Conservation (phyloP, 306 rosid genomes). For the Cicer chorassanicum region DNA sequence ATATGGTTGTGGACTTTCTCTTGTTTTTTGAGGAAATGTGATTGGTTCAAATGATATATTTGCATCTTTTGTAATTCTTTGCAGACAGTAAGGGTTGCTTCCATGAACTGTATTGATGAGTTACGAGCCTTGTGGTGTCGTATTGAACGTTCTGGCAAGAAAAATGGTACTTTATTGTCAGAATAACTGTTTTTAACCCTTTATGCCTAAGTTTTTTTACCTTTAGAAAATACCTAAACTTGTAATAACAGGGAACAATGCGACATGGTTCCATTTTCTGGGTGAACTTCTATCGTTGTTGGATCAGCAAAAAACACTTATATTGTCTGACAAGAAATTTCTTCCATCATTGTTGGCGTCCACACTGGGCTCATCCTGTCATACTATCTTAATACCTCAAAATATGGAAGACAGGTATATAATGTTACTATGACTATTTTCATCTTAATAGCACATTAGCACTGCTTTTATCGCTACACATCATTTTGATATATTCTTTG, state of each 20-base stretch:
- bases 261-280: constrained; percentile 67
- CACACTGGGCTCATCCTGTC: constrained; percentile 63
- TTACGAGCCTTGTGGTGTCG: constrained; percentile 62
- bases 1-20: constrained; percentile 2
- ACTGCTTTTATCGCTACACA: not conserved
- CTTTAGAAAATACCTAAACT: constrained; percentile 32
- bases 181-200: constrained; percentile 25
- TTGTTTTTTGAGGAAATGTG: constrained; percentile 15
- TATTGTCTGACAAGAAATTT: constrained; percentile 73
- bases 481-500: constrained; percentile 30
- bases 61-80: constrained; percentile 34
- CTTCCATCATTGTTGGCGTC: constrained; percentile 77
- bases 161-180: constrained; percentile 67
- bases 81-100: constrained; percentile 72
- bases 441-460: not conserved
- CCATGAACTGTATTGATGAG: constrained; percentile 75
- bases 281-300: constrained; percentile 67
- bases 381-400: constrained; percentile 67
- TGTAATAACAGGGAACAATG: constrained; percentile 66
- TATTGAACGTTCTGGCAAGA: constrained; percentile 70
- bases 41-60: constrained; percentile 25
- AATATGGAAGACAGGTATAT: constrained; percentile 73
- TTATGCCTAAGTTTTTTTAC: constrained; percentile 8
- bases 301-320: constrained; percentile 74
- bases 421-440: constrained; percentile 21